phyloP scores from a whole-genome alignment of 495 filamentous ascomycete species.

The Lentithecium fluviatile region DNA sequence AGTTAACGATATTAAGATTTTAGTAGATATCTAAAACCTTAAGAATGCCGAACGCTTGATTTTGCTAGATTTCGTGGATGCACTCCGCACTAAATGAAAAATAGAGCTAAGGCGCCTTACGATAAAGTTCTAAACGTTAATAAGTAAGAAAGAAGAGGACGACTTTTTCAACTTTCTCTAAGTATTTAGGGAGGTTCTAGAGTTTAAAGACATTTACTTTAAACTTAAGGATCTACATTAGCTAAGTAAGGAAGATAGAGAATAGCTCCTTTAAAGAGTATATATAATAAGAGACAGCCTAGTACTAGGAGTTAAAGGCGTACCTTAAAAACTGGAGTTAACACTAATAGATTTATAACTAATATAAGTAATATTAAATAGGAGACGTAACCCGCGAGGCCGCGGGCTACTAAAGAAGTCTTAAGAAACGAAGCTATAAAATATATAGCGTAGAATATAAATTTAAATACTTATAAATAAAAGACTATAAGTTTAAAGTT shows the following conservation, averaged over 20 bases:
- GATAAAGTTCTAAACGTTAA: conserved; percentile 18
- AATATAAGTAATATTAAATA: no score
- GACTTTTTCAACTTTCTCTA: conserved; percentile 11
- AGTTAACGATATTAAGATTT: conserved; percentile 21
- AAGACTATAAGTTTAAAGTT: no score
- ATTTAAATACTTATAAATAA: no score
- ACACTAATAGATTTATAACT: no score
- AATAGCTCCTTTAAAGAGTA: conserved; percentile 15
- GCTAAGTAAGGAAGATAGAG: conserved; percentile 4
- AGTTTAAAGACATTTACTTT: conserved; percentile 8
- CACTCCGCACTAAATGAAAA: conserved; percentile 13
- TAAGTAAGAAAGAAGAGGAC: conserved; percentile 6
- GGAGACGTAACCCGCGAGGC: no score
- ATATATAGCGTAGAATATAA: no score
- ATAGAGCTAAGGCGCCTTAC: conserved; percentile 9
- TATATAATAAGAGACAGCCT: conserved; percentile 12
- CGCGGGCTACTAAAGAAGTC: no score
- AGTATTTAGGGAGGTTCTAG: conserved; percentile 7
- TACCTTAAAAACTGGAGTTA: not conserved
- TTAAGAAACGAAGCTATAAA: no score
- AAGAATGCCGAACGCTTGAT: conserved; percentile 13
- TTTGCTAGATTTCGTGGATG: conserved; percentile 15
- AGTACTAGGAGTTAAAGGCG: conserved; percentile 2
- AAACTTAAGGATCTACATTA: no score
- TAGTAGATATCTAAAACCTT: conserved; percentile 10